Percentiles rank a stretch among this genome's conserved stretches.
Conservation (phyloP, 83 land plant species). For the Diphasiastrum complanatum region DNA sequence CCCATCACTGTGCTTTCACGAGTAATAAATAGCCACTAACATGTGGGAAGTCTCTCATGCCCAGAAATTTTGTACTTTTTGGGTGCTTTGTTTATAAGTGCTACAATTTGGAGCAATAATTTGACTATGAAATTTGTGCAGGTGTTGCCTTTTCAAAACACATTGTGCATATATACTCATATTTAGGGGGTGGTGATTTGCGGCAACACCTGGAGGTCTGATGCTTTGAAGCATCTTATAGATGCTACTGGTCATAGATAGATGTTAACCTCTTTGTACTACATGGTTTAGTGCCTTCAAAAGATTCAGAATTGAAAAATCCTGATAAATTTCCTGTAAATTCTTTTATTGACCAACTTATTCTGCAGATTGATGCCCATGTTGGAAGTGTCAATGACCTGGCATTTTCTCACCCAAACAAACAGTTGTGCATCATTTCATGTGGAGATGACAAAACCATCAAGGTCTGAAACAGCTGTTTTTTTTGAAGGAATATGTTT, state of each 20-base stretch:
- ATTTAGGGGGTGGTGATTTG: slow-evolving; percentile 13
- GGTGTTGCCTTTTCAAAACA: slow-evolving; percentile 18
- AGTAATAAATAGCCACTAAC: no score
- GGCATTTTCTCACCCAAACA: slow-evolving; percentile 65
- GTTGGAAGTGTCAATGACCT: slow-evolving; percentile 73
- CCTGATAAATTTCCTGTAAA: no score
- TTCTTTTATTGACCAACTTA: not conserved
- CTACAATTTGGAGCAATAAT: not conserved
- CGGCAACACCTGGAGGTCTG: slow-evolving; percentile 16
- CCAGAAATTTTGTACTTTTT: no score
- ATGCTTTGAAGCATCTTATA: no score
- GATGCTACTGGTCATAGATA: not conserved
- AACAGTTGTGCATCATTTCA: slow-evolving; percentile 63
- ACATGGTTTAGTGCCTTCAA: not conserved
- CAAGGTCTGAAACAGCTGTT: slow-evolving; percentile 55
- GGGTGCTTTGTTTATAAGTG: no score
- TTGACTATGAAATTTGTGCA: not conserved
- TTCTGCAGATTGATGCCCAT: slow-evolving; percentile 70
- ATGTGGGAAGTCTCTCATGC: no score
- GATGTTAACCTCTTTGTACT: not conserved
- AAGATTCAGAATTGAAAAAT: no score
- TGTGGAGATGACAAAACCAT: slow-evolving; percentile 87
- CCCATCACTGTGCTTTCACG: no score
- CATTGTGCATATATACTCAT: slow-evolving; percentile 12
- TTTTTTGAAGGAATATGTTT: no score